phyloP scores from a whole-genome alignment of 2,329 filamentous ascomycete genomes.

The Canariomyces notabilis region DNA sequence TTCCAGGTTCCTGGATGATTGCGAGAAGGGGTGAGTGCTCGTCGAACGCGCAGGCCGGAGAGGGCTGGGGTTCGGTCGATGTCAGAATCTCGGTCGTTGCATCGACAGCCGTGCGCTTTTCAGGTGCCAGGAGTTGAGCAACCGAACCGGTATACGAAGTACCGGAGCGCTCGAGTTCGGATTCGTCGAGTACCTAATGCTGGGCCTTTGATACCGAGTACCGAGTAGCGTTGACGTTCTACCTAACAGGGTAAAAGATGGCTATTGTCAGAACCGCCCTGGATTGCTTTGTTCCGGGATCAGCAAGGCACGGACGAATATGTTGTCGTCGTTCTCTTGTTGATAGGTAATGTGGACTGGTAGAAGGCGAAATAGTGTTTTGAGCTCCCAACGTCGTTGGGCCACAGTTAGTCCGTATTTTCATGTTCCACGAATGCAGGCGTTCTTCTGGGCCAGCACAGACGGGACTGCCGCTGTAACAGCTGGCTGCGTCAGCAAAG shows the following conservation, averaged over 20 bases:
- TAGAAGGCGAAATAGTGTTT: not conserved
- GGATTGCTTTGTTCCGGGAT: conserved; percentile 5
- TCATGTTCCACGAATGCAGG: not conserved
- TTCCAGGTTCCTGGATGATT: too few species aligned
- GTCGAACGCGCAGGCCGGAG: too few species aligned
- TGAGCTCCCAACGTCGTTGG: not conserved
- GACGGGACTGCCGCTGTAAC: not conserved
- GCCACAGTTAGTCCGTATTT: conserved; percentile 5
- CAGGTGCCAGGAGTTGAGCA: too few species aligned
- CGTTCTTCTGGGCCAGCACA: conserved; percentile 3
- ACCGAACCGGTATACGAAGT: too few species aligned
- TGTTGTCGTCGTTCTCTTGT: not conserved
- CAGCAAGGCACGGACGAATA: not conserved
- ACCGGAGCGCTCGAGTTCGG: too few species aligned
- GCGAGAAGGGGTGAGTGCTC: too few species aligned
- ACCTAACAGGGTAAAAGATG: not conserved
- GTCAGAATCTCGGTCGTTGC: too few species aligned
- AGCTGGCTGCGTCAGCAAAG: not conserved
- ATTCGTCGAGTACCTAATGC: too few species aligned
- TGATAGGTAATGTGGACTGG: not conserved
- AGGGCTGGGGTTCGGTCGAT: too few species aligned
- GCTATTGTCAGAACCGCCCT: conserved; percentile 8
- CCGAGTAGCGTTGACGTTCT: too few species aligned
- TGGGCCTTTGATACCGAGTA: too few species aligned
- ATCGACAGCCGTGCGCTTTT: too few species aligned